Evolutionary conservation across 371 early-diverging fungal genomes (phyloP).

Genomic region (Apophysomyces ossiformis): DNA sequence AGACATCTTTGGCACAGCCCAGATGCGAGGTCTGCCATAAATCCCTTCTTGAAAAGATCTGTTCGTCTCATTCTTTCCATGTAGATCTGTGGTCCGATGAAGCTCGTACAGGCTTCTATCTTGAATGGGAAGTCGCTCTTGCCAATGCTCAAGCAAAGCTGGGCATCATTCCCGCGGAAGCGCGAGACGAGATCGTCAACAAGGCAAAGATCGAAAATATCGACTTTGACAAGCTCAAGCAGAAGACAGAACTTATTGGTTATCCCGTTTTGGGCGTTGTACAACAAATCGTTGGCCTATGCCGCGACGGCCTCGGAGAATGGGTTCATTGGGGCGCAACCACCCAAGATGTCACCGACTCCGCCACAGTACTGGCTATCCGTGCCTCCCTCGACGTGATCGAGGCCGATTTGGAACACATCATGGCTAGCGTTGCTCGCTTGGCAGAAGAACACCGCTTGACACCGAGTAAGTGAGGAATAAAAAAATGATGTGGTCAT

Average conservation of each 20-base stretch:
- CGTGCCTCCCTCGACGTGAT: conserved; percentile 18
- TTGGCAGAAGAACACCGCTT: conserved; percentile 18
- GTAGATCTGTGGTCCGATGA: conserved; percentile 27
- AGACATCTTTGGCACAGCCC: conserved; percentile 24
- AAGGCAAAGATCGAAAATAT: conserved; percentile 19
- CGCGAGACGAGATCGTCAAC: conserved; percentile 16
- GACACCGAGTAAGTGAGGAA: conserved; percentile 19
- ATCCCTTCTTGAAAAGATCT: background rate
- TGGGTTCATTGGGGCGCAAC: conserved; percentile 28
- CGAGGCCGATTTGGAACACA: conserved; percentile 15
- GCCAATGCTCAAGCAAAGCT: conserved; percentile 22
- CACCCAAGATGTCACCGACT: conserved; percentile 29
- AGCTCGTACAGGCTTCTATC: conserved; percentile 20
- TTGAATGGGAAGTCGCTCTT: conserved; percentile 28
- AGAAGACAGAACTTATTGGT: conserved; percentile 24
- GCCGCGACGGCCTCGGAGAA: conserved; percentile 18
- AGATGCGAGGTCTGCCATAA: conserved; percentile 18
- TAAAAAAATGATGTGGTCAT: too few species aligned
- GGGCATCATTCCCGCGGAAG: conserved; percentile 27
- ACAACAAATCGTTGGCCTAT: conserved; percentile 18
- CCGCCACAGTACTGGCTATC: conserved; percentile 24
- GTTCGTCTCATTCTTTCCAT: background rate
- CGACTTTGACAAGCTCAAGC: conserved; percentile 25
- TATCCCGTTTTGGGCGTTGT: conserved; percentile 29
- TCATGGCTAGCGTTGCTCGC: conserved; percentile 16